A percentile compares a stretch with the other conserved stretches of the same genome.
Evolutionary conservation across 257 asterid species (phyloP).

Genomic region (Cruciata laevipes): DNA sequence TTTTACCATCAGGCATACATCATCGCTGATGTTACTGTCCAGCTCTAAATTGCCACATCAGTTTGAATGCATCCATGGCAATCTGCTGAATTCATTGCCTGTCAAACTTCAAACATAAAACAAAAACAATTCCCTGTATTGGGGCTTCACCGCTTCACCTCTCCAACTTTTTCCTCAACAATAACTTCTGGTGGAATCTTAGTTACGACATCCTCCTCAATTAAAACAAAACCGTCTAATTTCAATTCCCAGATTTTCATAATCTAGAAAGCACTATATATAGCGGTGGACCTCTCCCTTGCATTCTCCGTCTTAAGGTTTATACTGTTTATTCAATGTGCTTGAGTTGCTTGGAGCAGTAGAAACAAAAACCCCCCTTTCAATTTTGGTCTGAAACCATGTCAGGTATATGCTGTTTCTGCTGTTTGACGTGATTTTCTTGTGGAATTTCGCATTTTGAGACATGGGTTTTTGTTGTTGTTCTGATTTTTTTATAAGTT

Average conservation of each 20-base stretch:
- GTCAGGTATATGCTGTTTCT: constrained; percentile 3
- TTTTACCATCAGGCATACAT: background rate
- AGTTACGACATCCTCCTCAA: background rate
- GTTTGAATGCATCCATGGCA: constrained; percentile 3
- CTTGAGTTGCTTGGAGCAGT: background rate
- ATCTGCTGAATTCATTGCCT: background rate
- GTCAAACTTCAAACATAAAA: background rate
- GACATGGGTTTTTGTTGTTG: constrained; percentile 7
- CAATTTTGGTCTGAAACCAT: constrained; percentile 3
- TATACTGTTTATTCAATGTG: background rate
- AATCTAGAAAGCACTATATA: background rate
- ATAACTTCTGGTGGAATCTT: background rate
- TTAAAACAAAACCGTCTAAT: background rate
- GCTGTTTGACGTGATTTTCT: background rate
- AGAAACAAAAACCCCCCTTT: constrained; percentile 3
- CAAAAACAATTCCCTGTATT: constrained; percentile 1
- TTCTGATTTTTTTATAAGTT: background rate
- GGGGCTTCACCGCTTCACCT: background rate
- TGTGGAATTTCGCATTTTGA: background rate
- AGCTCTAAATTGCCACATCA: constrained; percentile 3
- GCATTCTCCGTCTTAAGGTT: constrained; percentile 7
- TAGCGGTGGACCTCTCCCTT: background rate
- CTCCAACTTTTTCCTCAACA: constrained; percentile 1
- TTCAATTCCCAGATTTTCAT: background rate
- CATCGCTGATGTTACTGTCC: background rate